Base-by-base conservation (phyloP, 2,329 filamentous ascomycete species). In the Fusarium buxicola region DNA sequence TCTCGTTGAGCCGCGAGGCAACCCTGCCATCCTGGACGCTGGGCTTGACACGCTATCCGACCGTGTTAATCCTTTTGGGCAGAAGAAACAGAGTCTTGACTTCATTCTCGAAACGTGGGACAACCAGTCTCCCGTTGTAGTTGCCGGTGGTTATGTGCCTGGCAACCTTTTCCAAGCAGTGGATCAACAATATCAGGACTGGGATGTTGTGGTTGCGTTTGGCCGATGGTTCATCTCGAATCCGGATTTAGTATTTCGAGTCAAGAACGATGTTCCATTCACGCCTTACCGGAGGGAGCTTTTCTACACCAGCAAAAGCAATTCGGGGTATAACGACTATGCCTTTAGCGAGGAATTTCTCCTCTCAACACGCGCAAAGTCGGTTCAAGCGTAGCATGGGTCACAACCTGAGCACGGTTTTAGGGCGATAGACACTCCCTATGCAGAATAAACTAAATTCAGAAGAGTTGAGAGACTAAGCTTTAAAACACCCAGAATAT, bases 241-340 rank as follows among this genome's bases (percentile, higher is more conserved):
- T 18, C 76, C 75, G 0, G 75, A 77, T 7, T 53, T 77, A 15
- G 72, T 77, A 1, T 81, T 75, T 66, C 72, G 76, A n/a, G 46
- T 80, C 2, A 72, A 75, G 71, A 56, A 78, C 32, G 72, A 72
- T 0, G 59, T 82, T 8, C 63, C 71, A 2, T 58, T 82, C 11
- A 70, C 68, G 7, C 67, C 72, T 8, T 81, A 81, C 51, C 61
- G 79, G 44, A 66, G 79, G 8, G 63, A 73, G 1, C 73, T 69
- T 0, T 81, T 83, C 50, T 83, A 83, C 55, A 46, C 52, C 6
- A 57, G 41, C 16, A 68, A 67, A 50, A 65, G 51, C 8, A 57
- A 64, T 11, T 34, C 57, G 7, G 71, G 72, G 1, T 75, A 75
- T 12, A 73, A 72, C 27, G 73, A 73, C 34, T 73, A 74, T 21